A percentile compares a stretch with the other conserved stretches of the same genome.
Conservation (phyloP, 2,329 filamentous ascomycete species). For the Lecanoromycetidae sp. region DNA sequence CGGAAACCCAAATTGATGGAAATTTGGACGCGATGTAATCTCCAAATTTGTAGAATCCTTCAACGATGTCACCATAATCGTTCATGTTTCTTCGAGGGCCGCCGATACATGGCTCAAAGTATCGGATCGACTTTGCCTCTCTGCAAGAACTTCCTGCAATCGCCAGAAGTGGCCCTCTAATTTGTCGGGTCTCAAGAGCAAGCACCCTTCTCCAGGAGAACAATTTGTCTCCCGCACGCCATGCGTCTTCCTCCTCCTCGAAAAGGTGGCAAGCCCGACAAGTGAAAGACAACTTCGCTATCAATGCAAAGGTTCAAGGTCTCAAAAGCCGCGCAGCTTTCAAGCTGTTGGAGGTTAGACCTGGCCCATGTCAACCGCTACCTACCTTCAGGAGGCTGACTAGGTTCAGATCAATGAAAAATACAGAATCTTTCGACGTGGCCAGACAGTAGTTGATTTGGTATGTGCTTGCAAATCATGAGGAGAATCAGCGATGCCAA, state of each 20-base stretch:
- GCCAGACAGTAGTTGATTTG: constrained; percentile 82
- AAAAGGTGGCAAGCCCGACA: constrained; percentile 77
- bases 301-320: constrained; percentile 63
- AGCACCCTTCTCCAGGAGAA: background rate
- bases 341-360: constrained; percentile 68
- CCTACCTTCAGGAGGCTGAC: background rate
- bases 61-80: constrained; percentile 1
- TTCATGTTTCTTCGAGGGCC: constrained; percentile 6
- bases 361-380: background rate
- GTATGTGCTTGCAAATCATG: constrained; percentile 33
- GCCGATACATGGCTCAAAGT: background rate
- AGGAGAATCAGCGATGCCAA: background rate
- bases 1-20: no score
- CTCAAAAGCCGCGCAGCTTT: constrained; percentile 87
- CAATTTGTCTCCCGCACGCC: background rate
- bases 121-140: background rate
- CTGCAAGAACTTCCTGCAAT: background rate
- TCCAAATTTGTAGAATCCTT: background rate
- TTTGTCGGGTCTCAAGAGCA: no score
- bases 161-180: no score
- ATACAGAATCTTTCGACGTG: constrained; percentile 63
- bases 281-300: constrained; percentile 56
- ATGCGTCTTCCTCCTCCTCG: constrained; percentile 41
- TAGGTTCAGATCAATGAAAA: constrained; percentile 60
- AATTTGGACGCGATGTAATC: background rate